A percentile compares a stretch with the other conserved stretches of the same genome.
These are phyloP conservation scores for Hortiboletus campestris DNA, from an alignment of 768 basidiomycete genomes.

Conservation along the genomic window DNA sequence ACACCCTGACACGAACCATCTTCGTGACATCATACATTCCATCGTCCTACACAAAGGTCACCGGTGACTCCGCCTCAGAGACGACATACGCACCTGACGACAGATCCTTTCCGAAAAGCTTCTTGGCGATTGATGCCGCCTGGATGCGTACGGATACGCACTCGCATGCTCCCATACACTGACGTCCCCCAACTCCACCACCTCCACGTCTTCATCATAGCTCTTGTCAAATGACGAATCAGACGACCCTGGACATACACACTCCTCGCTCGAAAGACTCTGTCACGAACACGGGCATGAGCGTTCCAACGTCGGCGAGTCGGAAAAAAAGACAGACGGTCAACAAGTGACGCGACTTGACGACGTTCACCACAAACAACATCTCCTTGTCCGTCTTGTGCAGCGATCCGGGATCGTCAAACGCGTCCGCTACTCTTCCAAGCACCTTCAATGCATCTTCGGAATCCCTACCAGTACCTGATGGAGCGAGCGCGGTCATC, in stretches of 20 bases:
- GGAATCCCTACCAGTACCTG: background rate
- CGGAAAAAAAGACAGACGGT: slow-evolving; percentile 15
- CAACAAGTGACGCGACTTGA: slow-evolving; percentile 21
- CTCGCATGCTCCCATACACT: slow-evolving; percentile 14
- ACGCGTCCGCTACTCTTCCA: slow-evolving; percentile 30
- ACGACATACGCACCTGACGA: slow-evolving; percentile 13
- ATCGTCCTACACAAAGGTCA: slow-evolving; percentile 13
- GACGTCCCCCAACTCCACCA: slow-evolving; percentile 12
- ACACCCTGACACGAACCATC: slow-evolving; percentile 22
- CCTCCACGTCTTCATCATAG: slow-evolving; percentile 20
- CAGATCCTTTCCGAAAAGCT: background rate
- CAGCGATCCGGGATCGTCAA: slow-evolving; percentile 21
- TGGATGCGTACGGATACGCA: slow-evolving; percentile 15
- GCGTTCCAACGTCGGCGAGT: background rate
- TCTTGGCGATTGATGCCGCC: background rate
- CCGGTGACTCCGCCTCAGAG: background rate
- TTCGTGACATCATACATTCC: slow-evolving; percentile 20
- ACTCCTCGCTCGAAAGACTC: slow-evolving; percentile 19
- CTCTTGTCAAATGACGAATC: slow-evolving; percentile 14
- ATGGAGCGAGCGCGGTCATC: background rate
- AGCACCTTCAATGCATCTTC: slow-evolving; percentile 25
- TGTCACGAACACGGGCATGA: background rate
- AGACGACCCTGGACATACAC: slow-evolving; percentile 1
- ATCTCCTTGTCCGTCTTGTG: slow-evolving; percentile 20
- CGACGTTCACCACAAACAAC: slow-evolving; percentile 21